These are phyloP conservation scores for Vicia sativa DNA, from an alignment of 306 rosid genomes.

Conservation along the genomic window DNA sequence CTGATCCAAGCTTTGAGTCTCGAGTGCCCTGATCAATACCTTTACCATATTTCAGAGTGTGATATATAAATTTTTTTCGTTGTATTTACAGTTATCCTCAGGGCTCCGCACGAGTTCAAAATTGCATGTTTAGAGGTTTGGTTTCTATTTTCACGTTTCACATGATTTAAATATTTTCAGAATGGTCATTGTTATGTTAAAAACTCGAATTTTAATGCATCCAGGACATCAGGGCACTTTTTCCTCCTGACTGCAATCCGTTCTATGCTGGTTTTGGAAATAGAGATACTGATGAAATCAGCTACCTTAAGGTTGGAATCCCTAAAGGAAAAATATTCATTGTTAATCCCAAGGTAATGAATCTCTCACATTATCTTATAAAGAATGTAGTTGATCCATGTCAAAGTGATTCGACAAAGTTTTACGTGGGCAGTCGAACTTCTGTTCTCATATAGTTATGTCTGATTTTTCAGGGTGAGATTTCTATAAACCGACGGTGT, in stretches of 20 bases:
- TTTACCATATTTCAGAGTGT: constrained; percentile 16
- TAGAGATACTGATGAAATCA: constrained; percentile 89
- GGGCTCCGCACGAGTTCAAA: constrained; percentile 99
- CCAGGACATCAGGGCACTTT: constrained; percentile 80
- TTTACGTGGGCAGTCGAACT: too few species aligned
- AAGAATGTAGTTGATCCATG: too few species aligned
- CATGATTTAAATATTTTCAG: constrained; percentile 20
- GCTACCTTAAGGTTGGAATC: constrained; percentile 92
- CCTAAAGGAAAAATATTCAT: constrained; percentile 86
- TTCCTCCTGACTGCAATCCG: constrained; percentile 89
- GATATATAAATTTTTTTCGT: background rate
- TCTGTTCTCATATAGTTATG: constrained; percentile 34
- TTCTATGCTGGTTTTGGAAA: constrained; percentile 99
- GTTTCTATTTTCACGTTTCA: constrained; percentile 32
- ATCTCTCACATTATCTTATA: constrained; percentile 25
- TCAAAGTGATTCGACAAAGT: too few species aligned
- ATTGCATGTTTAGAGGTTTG: constrained; percentile 91
- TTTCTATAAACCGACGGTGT: constrained; percentile 73
- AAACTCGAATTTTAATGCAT: constrained; percentile 35
- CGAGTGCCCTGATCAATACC: background rate
- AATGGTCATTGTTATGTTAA: constrained; percentile 22
- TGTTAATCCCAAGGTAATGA: constrained; percentile 83
- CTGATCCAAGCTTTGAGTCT: constrained; percentile 1
- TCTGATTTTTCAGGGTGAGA: constrained; percentile 71
- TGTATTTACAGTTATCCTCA: constrained; percentile 72